Base-by-base conservation (phyloP, 371 early-diverging fungal genomes). In the Lichtheimia corymbifera region DNA sequence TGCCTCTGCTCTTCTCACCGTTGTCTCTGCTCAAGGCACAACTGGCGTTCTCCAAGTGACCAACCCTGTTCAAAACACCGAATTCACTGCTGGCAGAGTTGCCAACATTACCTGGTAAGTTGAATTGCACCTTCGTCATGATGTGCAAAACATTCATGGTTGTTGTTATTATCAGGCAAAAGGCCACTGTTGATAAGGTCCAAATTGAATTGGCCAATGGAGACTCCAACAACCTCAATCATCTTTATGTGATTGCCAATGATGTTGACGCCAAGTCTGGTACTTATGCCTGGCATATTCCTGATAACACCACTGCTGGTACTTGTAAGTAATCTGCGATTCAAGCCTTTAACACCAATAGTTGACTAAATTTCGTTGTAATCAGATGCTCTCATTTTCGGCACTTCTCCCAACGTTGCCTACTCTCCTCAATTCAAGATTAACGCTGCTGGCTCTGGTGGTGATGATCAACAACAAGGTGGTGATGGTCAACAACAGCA, bases 371-470 rank as follows among this genome's bases (percentile, higher is more conserved):
- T 55, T 12, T 14, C 30, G n/a, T 42, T 42, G 13, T 44, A 6
- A 44, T 12, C 50, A 70, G 70, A 72, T 53, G 73, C 73, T 35
- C 62, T 72, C 43, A 63, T 62, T 17, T 59, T 72, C 22, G 73
- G 73, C 28, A 50, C 53, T 18, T 68, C 73, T 20, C 73, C 73
- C 60, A 64, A 68, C 51, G 40, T 72, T 15, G 63, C 69, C 57
- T 72, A 53, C 57, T 53, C 73, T 44, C 69, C 69, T 45, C 66
- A 60, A 35, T 68, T 72, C 54, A 53, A 35, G 11, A 35, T 35
- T 35, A 11, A 5, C 9, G 35, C 35, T 35, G 35, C 35, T 35
- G 35, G 35, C 35, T 35, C 35, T 35, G 35, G 35, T 35, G 35
- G 35, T 35, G 35, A 11, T 35, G 35, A 35, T 2, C 35, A 35